Percentiles rank a stretch among this genome's conserved stretches.
Evolutionary conservation across 306 rosid species (phyloP).

Genomic region (Rosa rugosa): DNA sequence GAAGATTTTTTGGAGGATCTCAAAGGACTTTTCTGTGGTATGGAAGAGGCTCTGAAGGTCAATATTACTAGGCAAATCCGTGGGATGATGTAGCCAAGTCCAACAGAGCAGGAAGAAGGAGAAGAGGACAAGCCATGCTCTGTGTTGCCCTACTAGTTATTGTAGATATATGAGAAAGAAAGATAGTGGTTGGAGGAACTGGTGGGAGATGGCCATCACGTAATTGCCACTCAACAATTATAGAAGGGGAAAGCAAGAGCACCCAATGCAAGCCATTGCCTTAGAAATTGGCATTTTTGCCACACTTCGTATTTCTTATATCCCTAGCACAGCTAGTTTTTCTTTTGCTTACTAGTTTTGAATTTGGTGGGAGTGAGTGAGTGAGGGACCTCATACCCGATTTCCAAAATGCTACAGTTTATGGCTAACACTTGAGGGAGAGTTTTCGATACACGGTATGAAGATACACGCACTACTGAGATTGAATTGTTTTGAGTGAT

Average conservation of each 20-base stretch:
- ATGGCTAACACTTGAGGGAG: not conserved
- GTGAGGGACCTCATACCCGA: constrained; percentile 2
- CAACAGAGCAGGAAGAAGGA: constrained; percentile 3
- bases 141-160: constrained; percentile 13
- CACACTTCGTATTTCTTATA: constrained; percentile 8
- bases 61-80: not conserved
- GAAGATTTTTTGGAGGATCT: not conserved
- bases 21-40: not conserved
- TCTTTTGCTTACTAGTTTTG: not conserved
- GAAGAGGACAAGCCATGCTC: constrained; percentile 13
- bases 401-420: not conserved
- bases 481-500: too few species aligned
- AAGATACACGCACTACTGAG: too few species aligned
- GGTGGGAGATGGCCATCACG: constrained; percentile 44
- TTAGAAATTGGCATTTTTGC: constrained; percentile 11
- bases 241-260: constrained; percentile 16
- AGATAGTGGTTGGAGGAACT: constrained; percentile 43
- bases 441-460: too few species aligned
- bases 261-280: not conserved
- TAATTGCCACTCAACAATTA: constrained; percentile 42
- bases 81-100: constrained; percentile 2
- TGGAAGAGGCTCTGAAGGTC: not conserved
- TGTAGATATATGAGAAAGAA: constrained; percentile 11
- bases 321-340: not conserved
- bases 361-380: constrained; percentile 8